A percentile compares a stretch with the other conserved stretches of the same genome.
Evolutionary conservation across 2,329 filamentous ascomycete genomes (phyloP).

Genomic region (Botryosphaeria agaves): DNA sequence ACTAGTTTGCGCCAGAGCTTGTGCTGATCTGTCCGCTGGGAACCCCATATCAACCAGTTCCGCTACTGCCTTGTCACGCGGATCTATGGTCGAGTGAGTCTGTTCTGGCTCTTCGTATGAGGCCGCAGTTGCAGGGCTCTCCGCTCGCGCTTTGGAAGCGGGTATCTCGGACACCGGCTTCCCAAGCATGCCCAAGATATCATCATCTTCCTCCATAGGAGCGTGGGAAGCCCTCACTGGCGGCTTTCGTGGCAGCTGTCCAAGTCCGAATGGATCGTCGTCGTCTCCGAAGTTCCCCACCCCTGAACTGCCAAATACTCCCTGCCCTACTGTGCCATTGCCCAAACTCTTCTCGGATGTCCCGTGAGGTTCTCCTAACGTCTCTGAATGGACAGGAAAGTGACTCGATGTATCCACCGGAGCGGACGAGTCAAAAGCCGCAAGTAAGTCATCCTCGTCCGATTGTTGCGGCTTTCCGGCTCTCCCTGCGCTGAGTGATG

Average conservation of each 20-base stretch:
- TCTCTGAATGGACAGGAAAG: conserved; percentile 34
- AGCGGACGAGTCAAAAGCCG: conserved; percentile 41
- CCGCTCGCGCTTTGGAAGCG: conserved; percentile 11
- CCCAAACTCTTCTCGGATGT: too few relatives aligned
- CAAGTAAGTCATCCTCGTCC: conserved; percentile 41
- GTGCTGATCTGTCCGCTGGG: conserved; percentile 61
- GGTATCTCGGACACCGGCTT: conserved; percentile 39
- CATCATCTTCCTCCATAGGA: conserved; percentile 35
- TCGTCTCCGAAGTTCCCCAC: conserved; percentile 34
- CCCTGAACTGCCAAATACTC: too few relatives aligned
- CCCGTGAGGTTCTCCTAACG: too few relatives aligned
- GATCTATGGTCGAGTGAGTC: conserved; percentile 23
- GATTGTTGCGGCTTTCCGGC: too few relatives aligned
- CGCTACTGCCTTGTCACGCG: conserved; percentile 63
- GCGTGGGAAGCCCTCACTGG: conserved; percentile 7
- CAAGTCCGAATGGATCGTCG: conserved; percentile 78
- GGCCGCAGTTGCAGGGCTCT: neutral
- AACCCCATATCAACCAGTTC: conserved; percentile 95
- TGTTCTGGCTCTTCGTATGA: conserved; percentile 1
- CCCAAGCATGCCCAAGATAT: conserved; percentile 43
- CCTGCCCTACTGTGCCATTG: too few relatives aligned
- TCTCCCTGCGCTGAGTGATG: too few relatives aligned
- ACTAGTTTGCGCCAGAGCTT: conserved; percentile 65
- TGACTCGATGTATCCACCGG: conserved; percentile 42
- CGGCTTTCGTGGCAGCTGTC: conserved; percentile 35